phyloP scores from a whole-genome alignment of 2,329 filamentous ascomycete species.

The Tolypocladium album region DNA sequence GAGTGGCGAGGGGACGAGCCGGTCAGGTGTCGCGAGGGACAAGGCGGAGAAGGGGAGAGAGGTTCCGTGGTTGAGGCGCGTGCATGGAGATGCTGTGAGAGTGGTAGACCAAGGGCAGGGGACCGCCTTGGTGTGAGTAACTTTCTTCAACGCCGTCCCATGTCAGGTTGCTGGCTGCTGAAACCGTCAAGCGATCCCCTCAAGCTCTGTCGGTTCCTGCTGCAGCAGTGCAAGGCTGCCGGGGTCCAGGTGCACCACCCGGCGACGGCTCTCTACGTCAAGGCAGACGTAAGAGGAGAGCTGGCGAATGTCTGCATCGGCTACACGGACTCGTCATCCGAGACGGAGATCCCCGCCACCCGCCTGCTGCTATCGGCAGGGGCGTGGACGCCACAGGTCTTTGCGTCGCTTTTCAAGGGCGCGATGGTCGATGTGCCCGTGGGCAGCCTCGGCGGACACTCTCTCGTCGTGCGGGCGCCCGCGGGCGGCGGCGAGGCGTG shows the following conservation, averaged over 20 bases:
- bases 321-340: constrained; percentile 28
- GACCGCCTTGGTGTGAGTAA: constrained; percentile 53
- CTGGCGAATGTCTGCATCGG: constrained; percentile 42
- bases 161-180: not conserved
- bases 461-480: constrained; percentile 54
- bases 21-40: constrained; percentile 37
- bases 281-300: constrained; percentile 35
- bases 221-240: constrained; percentile 39
- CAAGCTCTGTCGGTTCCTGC: constrained; percentile 53
- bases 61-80: constrained; percentile 21
- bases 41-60: constrained; percentile 20
- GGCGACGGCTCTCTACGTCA: constrained; percentile 41
- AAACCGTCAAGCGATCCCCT: constrained; percentile 46
- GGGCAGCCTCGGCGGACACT: constrained; percentile 56
- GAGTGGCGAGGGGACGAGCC: constrained; percentile 49
- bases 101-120: constrained; percentile 49
- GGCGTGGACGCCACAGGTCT: constrained; percentile 60
- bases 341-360: constrained; percentile 48
- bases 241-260: constrained; percentile 60
- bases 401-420: constrained; percentile 50
- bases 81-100: constrained; percentile 44
- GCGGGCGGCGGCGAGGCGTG: constrained; percentile 14
- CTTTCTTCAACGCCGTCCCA: not conserved
- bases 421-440: constrained; percentile 39
- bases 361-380: constrained; percentile 58